Base-by-base conservation (phyloP, 768 basidiomycete genomes). In the Cystofilobasidium capitatum region DNA sequence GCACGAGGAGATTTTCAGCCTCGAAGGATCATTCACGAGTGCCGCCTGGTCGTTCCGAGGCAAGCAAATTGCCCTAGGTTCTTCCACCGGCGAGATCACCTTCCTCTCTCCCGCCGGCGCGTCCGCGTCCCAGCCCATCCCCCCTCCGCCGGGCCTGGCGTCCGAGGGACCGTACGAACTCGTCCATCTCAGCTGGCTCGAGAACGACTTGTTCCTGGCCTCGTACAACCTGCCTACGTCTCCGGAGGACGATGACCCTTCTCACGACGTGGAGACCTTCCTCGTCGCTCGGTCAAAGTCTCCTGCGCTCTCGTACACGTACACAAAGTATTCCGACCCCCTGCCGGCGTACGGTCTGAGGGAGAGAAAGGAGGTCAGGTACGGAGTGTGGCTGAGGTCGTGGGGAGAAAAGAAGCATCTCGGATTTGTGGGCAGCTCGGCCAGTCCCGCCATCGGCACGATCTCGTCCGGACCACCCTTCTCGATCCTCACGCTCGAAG, bases 1-100 rank as follows among this genome's bases (percentile, higher is more conserved):
- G 4, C 66, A 70, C 42, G 62, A 68, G 3, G 70, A 71, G 64
- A 26, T 49, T 26, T 51, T 60, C 44, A 51, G 42, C 31, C 58
- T 62, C 45, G 47, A 55, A 33, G 59, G 62, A 2, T 5, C 24
- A n/a, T 54, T 51, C 59, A 65, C 66, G 3, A 39, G 68, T 69
- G 78, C 74, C 20, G 75, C 76, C 70, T 80, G 79, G 79, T 78
- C 77, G 2, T 77, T 76, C 22, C 78, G 78, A 64, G 80, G 80
- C 58, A 80, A 79, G 70, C 79, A 80, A 63, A 69, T 80, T 16
- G 77, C 75, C 6, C 67, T 77, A 9, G 79, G 80, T 10, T 74
- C 72, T 1, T 60, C 69, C 0, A 42, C 65, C 6, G 79, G 78
- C 16, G 69, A 31, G 22, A 63, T 80, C 24, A 64, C 72, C 9